A percentile compares a stretch with the other conserved stretches of the same genome.
phyloP scores from a whole-genome alignment of 2,329 filamentous ascomycete species.

The Leptoxyphium fumago region DNA sequence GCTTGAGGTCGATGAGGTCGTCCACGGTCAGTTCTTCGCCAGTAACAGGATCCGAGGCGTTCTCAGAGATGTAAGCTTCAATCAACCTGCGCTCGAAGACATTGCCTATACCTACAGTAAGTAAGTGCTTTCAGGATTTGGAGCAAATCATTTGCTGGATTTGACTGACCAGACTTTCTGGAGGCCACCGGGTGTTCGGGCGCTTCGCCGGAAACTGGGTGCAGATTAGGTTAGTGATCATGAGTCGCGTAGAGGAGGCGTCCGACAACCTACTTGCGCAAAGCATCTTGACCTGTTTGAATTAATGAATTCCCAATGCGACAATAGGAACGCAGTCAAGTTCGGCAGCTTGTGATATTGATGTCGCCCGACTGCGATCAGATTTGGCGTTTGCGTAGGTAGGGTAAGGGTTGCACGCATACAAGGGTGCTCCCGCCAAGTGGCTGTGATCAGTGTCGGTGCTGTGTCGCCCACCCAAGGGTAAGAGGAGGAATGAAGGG shows the following conservation, averaged over 20 bases:
- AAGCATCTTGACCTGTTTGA: conserved; percentile 15
- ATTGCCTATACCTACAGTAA: conserved; percentile 44
- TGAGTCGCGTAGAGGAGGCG: too few species aligned
- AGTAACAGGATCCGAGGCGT: conserved; percentile 82
- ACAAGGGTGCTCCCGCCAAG: too few species aligned
- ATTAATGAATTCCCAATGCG: too few species aligned
- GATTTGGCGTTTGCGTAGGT: too few species aligned
- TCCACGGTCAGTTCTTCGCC: conserved; percentile 71
- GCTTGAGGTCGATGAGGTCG: conserved; percentile 78
- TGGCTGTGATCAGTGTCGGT: too few species aligned
- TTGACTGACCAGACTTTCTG: conserved; percentile 66
- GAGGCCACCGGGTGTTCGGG: conserved; percentile 91
- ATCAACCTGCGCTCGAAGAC: conserved; percentile 93
- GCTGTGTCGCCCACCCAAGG: too few species aligned
- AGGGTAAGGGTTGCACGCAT: too few species aligned
- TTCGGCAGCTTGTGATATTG: too few species aligned
- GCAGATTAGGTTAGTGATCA: too few species aligned
- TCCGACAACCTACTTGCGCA: conserved; percentile 23
- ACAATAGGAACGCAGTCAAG: too few species aligned
- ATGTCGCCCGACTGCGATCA: too few species aligned
- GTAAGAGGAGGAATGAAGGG: too few species aligned
- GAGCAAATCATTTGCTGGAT: conserved; percentile 4
- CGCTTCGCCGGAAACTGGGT: conserved; percentile 82
- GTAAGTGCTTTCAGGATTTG: conserved; percentile 7
- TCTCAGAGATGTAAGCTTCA: conserved; percentile 83